Conservation (phyloP, 2,329 filamentous ascomycete species). For the Venturia pyrina region DNA sequence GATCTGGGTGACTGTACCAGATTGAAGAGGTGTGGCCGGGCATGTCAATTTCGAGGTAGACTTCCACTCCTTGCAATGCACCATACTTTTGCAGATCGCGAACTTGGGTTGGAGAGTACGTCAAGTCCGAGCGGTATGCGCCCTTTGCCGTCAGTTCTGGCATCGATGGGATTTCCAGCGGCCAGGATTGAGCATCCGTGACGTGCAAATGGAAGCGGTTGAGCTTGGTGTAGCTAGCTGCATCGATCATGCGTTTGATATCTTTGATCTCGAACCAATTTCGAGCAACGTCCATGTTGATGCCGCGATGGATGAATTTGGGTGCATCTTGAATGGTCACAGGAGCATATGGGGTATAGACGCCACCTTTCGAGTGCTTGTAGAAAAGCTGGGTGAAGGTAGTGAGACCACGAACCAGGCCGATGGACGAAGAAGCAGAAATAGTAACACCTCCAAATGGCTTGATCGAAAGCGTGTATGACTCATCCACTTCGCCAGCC, state of each 20-base stretch:
- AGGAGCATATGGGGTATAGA: conserved; percentile 63
- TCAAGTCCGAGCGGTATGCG: conserved; percentile 57
- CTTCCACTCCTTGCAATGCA: conserved; percentile 55
- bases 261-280: conserved; percentile 59
- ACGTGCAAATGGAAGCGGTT: conserved; percentile 73
- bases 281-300: conserved; percentile 69
- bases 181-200: conserved; percentile 80
- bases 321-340: conserved; percentile 64
- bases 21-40: conserved; percentile 68
- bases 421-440: conserved; percentile 54
- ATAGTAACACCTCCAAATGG: conserved; percentile 51
- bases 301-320: conserved; percentile 64
- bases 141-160: conserved; percentile 64
- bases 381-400: conserved; percentile 76
- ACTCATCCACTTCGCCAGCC: conserved; percentile 60
- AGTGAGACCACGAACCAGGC: conserved; percentile 62
- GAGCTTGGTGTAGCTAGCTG: conserved; percentile 68
- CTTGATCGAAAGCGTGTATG: conserved; percentile 57
- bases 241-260: conserved; percentile 68
- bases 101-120: conserved; percentile 59
- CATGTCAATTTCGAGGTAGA: conserved; percentile 71
- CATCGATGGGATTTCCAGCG: conserved; percentile 66
- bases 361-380: conserved; percentile 48
- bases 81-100: conserved; percentile 61
- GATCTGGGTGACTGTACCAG: conserved; percentile 55